Conservation (phyloP, 768 basidiomycete genomes). For the Rubroboletus pulcherrimus region DNA sequence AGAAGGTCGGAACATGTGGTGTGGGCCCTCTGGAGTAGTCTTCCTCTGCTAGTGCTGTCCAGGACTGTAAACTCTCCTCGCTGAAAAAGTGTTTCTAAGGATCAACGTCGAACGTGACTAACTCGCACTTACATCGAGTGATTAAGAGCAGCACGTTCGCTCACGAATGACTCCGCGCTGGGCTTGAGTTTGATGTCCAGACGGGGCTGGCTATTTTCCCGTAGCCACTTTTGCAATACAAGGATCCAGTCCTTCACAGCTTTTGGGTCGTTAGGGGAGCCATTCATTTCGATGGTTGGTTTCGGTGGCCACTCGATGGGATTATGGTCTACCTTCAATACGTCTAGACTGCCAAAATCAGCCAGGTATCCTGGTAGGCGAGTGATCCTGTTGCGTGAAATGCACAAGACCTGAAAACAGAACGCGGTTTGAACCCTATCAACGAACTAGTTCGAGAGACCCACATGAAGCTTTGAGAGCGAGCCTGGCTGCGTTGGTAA, state of each 20-base stretch:
- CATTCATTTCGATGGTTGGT: slow-evolving; percentile 44
- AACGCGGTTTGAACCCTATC: neutral
- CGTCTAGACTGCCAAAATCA: slow-evolving; percentile 65
- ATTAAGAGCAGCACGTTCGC: slow-evolving; percentile 39
- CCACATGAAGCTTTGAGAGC: slow-evolving; percentile 69
- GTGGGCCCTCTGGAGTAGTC: slow-evolving; percentile 38
- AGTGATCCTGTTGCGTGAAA: slow-evolving; percentile 81
- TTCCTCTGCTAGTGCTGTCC: slow-evolving; percentile 40
- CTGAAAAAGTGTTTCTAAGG: slow-evolving; percentile 21
- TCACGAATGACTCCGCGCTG: slow-evolving; percentile 49
- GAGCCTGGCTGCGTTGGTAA: slow-evolving; percentile 80
- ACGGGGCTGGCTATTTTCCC: slow-evolving; percentile 39
- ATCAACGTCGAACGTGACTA: neutral
- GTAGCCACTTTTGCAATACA: slow-evolving; percentile 73
- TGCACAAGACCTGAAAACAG: slow-evolving; percentile 66
- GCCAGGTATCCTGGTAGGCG: slow-evolving; percentile 75
- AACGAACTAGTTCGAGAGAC: slow-evolving; percentile 15
- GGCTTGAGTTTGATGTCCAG: slow-evolving; percentile 31
- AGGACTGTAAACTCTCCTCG: slow-evolving; percentile 41
- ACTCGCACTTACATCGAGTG: slow-evolving; percentile 25
- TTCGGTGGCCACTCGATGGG: slow-evolving; percentile 92
- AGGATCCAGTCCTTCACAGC: slow-evolving; percentile 70
- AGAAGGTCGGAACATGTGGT: slow-evolving; percentile 58
- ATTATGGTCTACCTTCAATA: slow-evolving; percentile 87
- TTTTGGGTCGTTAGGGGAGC: slow-evolving; percentile 42